Evolutionary conservation across 352 stramenopile species (phyloP).

Genomic region (Globisporangium spiculum): DNA sequence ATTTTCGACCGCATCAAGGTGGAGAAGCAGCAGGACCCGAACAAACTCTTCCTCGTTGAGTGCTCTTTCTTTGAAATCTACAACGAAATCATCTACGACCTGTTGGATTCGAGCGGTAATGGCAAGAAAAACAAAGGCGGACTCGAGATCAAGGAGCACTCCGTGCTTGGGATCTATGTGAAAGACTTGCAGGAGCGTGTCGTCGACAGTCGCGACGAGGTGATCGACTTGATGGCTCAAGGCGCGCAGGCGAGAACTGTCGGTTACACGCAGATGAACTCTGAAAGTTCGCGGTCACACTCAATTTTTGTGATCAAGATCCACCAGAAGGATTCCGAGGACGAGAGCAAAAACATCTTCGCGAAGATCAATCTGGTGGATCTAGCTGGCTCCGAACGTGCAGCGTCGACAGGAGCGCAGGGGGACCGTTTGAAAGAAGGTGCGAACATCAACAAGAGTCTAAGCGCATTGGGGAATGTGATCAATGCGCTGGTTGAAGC

Average conservation of each 20-base stretch:
- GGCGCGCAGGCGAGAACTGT: slow-evolving; percentile 67
- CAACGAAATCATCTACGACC: slow-evolving; percentile 95
- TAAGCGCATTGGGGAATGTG: slow-evolving; percentile 91
- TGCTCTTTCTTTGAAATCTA: slow-evolving; percentile 97
- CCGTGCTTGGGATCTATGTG: slow-evolving; percentile 93
- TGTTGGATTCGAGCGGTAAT: slow-evolving; percentile 87
- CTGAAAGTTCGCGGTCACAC: slow-evolving; percentile 91
- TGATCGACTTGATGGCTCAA: slow-evolving; percentile 78
- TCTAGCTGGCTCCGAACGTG: slow-evolving; percentile 90
- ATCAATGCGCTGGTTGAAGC: slow-evolving; percentile 92
- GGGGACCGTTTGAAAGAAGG: slow-evolving; percentile 91
- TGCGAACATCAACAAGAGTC: slow-evolving; percentile 93
- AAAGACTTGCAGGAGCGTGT: slow-evolving; percentile 89
- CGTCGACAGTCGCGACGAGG: slow-evolving; percentile 84
- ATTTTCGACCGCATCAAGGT: slow-evolving; percentile 86
- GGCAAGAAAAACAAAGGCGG: slow-evolving; percentile 85
- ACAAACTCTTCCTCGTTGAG: slow-evolving; percentile 88
- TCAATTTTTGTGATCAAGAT: slow-evolving; percentile 96
- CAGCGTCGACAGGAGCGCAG: slow-evolving; percentile 88
- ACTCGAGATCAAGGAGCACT: slow-evolving; percentile 93
- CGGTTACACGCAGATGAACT: slow-evolving; percentile 93
- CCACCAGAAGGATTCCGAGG: slow-evolving; percentile 86
- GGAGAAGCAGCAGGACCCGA: slow-evolving; percentile 57
- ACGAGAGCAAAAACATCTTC: slow-evolving; percentile 86
- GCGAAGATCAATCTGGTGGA: slow-evolving; percentile 96